These are phyloP conservation scores for Saturnispora mendoncae DNA, from an alignment of 805 yeast genomes.

Conservation along the genomic window DNA sequence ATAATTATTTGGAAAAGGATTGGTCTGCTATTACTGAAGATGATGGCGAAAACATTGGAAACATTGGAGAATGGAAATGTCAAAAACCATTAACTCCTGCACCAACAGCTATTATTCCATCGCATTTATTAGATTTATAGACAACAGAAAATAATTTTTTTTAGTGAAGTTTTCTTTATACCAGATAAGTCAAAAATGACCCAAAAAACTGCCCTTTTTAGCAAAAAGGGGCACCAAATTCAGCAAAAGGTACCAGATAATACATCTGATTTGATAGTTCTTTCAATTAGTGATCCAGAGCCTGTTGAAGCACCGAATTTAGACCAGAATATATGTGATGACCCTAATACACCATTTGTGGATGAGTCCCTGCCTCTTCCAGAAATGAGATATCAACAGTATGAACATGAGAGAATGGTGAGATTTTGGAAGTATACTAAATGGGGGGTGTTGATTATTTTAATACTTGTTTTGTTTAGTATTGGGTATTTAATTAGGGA, in stretches of 20 bases:
- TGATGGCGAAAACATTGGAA: constrained; percentile 37
- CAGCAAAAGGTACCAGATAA: background rate
- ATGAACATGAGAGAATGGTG: background rate
- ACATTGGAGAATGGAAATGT: constrained; percentile 49
- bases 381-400: constrained; percentile 5
- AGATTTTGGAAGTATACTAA: background rate
- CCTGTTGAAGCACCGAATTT: constrained; percentile 1
- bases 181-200: background rate
- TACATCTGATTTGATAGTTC: background rate
- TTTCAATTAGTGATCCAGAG: constrained; percentile 4
- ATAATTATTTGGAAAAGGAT: constrained; percentile 10
- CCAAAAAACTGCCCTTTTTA: background rate
- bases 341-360: constrained; percentile 4
- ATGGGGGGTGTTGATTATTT: background rate
- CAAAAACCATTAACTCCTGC: constrained; percentile 45
- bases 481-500: constrained; percentile 1
- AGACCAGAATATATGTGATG: constrained; percentile 1
- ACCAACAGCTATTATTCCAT: constrained; percentile 42
- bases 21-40: constrained; percentile 8
- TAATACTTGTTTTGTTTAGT: background rate
- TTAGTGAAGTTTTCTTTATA: background rate
- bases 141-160: background rate
- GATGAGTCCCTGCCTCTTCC: constrained; percentile 7
- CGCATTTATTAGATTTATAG: constrained; percentile 18
- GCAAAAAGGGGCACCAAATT: background rate